These are phyloP conservation scores for Trichoderma endophyticum DNA, from an alignment of 2,329 filamentous ascomycete genomes.

Conservation along the genomic window DNA sequence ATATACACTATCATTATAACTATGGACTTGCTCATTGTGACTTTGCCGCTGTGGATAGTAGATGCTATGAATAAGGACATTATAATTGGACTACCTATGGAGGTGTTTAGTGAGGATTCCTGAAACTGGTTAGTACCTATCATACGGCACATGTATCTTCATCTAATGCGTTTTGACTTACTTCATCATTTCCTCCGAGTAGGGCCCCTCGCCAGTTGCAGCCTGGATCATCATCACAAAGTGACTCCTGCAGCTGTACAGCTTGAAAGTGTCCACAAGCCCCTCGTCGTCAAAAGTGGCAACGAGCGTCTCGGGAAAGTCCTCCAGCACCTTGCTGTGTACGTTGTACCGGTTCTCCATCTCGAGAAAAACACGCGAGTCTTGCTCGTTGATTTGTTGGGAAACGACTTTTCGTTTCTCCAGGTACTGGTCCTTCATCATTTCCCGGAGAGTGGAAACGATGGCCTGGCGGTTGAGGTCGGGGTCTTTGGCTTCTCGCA, in stretches of 20 bases:
- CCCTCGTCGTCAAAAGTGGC: constrained; percentile 7
- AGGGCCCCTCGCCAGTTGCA: neutral
- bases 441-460: neutral
- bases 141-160: neutral
- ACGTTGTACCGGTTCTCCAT: neutral
- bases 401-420: neutral
- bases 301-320: constrained; percentile 8
- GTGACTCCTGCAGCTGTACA: neutral
- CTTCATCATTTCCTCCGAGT: neutral
- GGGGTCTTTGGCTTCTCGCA: neutral
- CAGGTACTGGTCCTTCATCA: neutral
- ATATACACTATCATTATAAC: constrained; percentile 1
- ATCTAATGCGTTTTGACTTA: neutral
- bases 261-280: neutral
- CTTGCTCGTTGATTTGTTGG: neutral
- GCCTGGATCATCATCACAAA: neutral
- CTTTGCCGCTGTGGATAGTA: neutral
- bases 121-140: neutral
- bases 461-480: neutral
- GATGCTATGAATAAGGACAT: neutral
- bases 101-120: neutral
- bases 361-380: neutral
- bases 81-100: neutral
- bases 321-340: neutral
- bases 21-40: neutral